phyloP scores from a whole-genome alignment of 345 rosid genomes.

The Lepidium sativum region DNA sequence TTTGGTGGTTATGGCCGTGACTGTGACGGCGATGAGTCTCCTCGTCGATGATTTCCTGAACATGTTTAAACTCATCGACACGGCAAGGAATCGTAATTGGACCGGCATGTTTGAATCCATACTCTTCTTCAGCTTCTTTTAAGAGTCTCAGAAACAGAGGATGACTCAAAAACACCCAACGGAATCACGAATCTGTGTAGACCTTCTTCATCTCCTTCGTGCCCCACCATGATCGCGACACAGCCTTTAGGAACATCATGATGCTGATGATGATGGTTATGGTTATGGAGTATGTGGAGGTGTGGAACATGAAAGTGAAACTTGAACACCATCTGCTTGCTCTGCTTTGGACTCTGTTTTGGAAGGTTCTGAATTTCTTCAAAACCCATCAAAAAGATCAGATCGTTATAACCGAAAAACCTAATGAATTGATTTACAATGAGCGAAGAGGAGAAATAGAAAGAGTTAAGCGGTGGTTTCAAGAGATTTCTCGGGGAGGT shows the following conservation, averaged over 20 bases:
- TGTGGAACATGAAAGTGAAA: constrained; percentile 51
- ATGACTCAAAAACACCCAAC: constrained; percentile 62
- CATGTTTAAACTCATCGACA: constrained; percentile 60
- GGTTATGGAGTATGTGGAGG: constrained; percentile 24
- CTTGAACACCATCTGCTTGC: constrained; percentile 26
- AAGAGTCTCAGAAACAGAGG: constrained; percentile 58
- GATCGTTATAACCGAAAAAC: constrained; percentile 6
- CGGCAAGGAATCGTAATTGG: constrained; percentile 82
- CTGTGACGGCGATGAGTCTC: constrained; percentile 43
- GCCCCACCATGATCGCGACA: constrained; percentile 72
- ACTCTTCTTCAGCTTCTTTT: constrained; percentile 76
- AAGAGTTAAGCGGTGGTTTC: background rate
- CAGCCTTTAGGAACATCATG: constrained; percentile 63
- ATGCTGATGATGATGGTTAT: constrained; percentile 5
- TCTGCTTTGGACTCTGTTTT: constrained; percentile 14
- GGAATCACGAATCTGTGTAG: constrained; percentile 69
- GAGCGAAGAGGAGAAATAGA: background rate
- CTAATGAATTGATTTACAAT: background rate
- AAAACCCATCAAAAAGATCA: constrained; percentile 27
- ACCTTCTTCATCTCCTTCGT: constrained; percentile 48
- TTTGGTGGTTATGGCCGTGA: constrained; percentile 13
- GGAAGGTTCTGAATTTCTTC: constrained; percentile 22
- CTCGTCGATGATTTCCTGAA: constrained; percentile 57
- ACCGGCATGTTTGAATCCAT: constrained; percentile 68
- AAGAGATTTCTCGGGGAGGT: constrained; percentile 5